A percentile compares a stretch with the other conserved stretches of the same genome.
Evolutionary conservation across 2,329 filamentous ascomycete species (phyloP).

Genomic region (Domatiomyces catenatus): DNA sequence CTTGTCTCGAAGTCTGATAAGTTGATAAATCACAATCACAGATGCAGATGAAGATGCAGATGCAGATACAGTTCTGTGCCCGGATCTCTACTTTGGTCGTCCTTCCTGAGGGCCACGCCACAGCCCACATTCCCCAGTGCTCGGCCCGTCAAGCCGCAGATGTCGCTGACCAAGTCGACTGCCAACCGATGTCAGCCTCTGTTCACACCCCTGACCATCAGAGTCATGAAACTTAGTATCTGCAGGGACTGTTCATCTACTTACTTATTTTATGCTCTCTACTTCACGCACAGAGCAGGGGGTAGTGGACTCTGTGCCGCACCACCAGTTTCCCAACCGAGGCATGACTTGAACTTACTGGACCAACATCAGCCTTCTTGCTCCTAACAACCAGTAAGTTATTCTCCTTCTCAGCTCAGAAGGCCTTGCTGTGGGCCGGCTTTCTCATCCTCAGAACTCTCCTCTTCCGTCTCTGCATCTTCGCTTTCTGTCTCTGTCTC

Average conservation of each 20-base stretch:
- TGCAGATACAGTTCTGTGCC: too few relatives aligned
- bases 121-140: not conserved
- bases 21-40: not conserved
- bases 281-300: not conserved
- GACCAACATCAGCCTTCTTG: not conserved
- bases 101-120: too few relatives aligned
- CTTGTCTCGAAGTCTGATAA: not conserved
- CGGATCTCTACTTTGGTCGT: too few relatives aligned
- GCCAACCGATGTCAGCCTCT: not conserved
- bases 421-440: not conserved
- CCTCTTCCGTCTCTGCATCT: slow-evolving; percentile 21
- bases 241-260: not conserved
- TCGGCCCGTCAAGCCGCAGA: not conserved
- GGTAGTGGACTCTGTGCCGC: not conserved
- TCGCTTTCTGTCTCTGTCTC: slow-evolving; percentile 21
- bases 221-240: not conserved
- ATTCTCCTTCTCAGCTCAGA: not conserved
- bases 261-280: not conserved
- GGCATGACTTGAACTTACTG: not conserved
- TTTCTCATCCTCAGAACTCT: slow-evolving; percentile 7
- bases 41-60: too few relatives aligned
- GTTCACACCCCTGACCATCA: not conserved
- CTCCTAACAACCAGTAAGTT: not conserved
- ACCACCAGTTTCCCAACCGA: not conserved
- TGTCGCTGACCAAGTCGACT: not conserved